Evolutionary conservation across 331 rosid genomes (phyloP).

Genomic region (Acacia pycnantha): DNA sequence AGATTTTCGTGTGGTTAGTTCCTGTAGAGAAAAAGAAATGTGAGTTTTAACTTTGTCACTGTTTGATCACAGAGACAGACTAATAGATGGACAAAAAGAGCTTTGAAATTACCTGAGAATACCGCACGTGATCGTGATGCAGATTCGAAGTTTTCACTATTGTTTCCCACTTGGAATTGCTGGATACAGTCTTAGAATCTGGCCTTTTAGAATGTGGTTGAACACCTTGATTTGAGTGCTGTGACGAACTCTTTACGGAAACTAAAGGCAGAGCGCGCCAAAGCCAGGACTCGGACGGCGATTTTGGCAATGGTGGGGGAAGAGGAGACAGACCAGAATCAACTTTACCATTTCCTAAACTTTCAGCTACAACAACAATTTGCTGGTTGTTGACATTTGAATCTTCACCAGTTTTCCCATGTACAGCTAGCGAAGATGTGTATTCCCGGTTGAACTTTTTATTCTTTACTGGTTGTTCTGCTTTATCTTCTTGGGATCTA

Average conservation of each 20-base stretch:
- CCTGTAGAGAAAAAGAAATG: conserved; percentile 53
- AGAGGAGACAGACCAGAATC: conserved; percentile 38
- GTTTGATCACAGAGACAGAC: background rate
- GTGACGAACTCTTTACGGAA: conserved; percentile 44
- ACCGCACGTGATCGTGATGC: conserved; percentile 60
- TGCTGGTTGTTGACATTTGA: conserved; percentile 32
- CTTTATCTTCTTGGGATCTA: conserved; percentile 31
- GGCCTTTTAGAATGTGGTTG: conserved; percentile 34
- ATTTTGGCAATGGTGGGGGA: conserved; percentile 82
- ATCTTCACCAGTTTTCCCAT: conserved; percentile 34
- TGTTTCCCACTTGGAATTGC: conserved; percentile 88
- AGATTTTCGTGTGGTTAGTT: conserved; percentile 58
- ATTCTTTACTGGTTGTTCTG: background rate
- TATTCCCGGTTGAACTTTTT: conserved; percentile 13
- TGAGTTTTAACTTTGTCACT: conserved; percentile 28
- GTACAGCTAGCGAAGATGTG: conserved; percentile 34
- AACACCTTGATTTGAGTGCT: conserved; percentile 32
- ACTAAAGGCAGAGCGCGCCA: conserved; percentile 73
- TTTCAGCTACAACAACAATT: conserved; percentile 37
- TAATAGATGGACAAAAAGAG: background rate
- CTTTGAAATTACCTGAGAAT: conserved; percentile 66
- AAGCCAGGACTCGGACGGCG: conserved; percentile 98
- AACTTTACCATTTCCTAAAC: conserved; percentile 29
- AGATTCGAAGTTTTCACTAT: conserved; percentile 73
- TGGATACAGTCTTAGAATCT: conserved; percentile 47